Conservation (phyloP, 306 rosid species). For the Myrica gale region DNA sequence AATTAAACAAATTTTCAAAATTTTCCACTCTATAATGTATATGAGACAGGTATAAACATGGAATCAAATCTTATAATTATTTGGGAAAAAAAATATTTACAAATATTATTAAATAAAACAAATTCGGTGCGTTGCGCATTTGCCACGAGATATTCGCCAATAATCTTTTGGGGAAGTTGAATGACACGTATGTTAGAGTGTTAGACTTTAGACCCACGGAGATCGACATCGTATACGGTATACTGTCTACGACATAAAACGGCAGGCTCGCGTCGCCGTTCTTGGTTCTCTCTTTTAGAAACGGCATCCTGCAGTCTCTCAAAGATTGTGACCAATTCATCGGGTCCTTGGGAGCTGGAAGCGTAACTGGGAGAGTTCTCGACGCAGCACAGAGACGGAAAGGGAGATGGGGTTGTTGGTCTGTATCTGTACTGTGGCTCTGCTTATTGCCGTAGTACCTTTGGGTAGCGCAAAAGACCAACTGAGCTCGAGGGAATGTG, state of each 20-base stretch:
- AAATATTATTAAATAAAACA: no score
- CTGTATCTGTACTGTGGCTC: conserved; percentile 1
- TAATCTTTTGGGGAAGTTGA: not conserved
- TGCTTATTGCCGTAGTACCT: conserved; percentile 18
- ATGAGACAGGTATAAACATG: no score
- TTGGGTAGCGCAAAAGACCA: conserved; percentile 43
- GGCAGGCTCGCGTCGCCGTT: not conserved
- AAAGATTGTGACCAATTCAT: not conserved
- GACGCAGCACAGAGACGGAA: not conserved
- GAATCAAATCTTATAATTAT: no score
- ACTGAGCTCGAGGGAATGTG: conserved; percentile 80
- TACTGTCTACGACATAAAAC: no score
- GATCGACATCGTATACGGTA: not conserved
- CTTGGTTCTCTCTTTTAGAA: not conserved
- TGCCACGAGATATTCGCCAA: no score
- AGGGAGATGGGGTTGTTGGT: conserved; percentile 35
- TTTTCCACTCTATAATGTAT: no score
- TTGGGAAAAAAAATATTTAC: no score
- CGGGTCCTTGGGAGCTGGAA: not conserved
- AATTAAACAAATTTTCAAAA: no score
- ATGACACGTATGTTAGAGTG: not conserved
- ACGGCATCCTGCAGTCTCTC: not conserved
- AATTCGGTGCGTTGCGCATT: no score
- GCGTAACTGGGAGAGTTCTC: not conserved
- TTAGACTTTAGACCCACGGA: no score